These are phyloP conservation scores for Cladosporium sp. DNA, from an alignment of 2,329 filamentous ascomycete genomes.

Conservation along the genomic window DNA sequence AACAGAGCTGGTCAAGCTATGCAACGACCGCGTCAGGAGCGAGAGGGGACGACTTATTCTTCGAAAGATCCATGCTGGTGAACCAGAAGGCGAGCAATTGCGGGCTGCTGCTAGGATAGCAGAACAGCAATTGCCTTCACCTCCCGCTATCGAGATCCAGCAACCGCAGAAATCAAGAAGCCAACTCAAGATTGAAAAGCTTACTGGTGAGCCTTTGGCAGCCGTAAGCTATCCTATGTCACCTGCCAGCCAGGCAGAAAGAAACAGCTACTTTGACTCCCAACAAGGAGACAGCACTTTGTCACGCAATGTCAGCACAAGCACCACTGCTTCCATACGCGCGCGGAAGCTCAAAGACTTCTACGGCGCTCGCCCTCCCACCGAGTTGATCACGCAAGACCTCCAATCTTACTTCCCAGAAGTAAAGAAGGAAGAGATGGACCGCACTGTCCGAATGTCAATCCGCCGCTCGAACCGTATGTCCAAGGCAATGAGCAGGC, in stretches of 20 bases:
- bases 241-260: slow-evolving; percentile 62
- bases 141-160: slow-evolving; percentile 55
- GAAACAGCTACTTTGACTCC: slow-evolving; percentile 54
- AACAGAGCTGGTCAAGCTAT: slow-evolving; percentile 82
- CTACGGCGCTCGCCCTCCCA: slow-evolving; percentile 86
- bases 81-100: slow-evolving; percentile 81
- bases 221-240: slow-evolving; percentile 83
- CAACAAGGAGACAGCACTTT: slow-evolving; percentile 16
- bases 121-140: slow-evolving; percentile 61
- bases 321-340: slow-evolving; percentile 36
- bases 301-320: slow-evolving; percentile 28
- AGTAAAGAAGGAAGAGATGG: slow-evolving; percentile 88
- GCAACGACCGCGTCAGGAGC: slow-evolving; percentile 76
- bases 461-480: slow-evolving; percentile 84
- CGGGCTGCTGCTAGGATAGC: slow-evolving; percentile 84
- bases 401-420: slow-evolving; percentile 96
- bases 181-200: slow-evolving; percentile 80
- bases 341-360: slow-evolving; percentile 66
- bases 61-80: slow-evolving; percentile 84
- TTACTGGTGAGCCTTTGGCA: slow-evolving; percentile 82
- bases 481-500: slow-evolving; percentile 85
- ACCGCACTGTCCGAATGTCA: slow-evolving; percentile 88
- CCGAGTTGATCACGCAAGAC: slow-evolving; percentile 95
- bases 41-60: slow-evolving; percentile 89
- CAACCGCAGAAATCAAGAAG: slow-evolving; percentile 66